These are phyloP conservation scores for Hordeum pubiflorum DNA, from an alignment of 202 grass and related monocot species.

Conservation along the genomic window DNA sequence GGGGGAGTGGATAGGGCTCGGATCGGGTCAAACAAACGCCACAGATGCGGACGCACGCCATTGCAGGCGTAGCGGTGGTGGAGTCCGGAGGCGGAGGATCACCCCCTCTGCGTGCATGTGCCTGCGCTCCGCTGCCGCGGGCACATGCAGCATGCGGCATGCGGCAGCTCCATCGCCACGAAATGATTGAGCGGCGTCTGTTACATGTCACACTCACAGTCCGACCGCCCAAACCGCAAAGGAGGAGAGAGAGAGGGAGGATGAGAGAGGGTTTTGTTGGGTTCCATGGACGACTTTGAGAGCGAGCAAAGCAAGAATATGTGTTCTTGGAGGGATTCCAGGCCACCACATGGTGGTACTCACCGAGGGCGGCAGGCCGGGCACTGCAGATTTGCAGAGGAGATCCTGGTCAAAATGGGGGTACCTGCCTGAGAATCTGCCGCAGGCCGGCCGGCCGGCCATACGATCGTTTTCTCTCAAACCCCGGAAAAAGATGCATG, in stretches of 20 bases:
- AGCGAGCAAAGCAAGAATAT: background rate
- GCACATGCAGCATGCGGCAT: constrained; percentile 40
- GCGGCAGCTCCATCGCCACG: constrained; percentile 1
- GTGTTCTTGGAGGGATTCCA: constrained; percentile 19
- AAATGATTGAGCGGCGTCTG: constrained; percentile 80
- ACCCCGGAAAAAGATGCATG: constrained; percentile 35
- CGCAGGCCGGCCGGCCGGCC: constrained; percentile 14
- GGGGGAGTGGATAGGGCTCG: constrained; percentile 13
- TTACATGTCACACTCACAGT: constrained; percentile 91
- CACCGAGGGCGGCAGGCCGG: background rate
- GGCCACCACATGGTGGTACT: background rate
- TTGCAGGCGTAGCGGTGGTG: background rate
- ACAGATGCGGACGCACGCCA: background rate
- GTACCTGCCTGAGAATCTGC: constrained; percentile 36
- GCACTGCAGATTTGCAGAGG: constrained; percentile 29
- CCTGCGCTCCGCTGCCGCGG: constrained; percentile 1
- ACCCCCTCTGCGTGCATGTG: constrained; percentile 33
- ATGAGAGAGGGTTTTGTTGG: background rate
- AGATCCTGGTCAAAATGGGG: constrained; percentile 44
- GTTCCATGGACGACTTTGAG: constrained; percentile 26
- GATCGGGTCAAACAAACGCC: constrained; percentile 32
- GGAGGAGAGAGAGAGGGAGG: constrained; percentile 13
- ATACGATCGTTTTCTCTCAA: constrained; percentile 10
- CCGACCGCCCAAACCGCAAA: constrained; percentile 25
- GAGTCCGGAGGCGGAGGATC: constrained; percentile 28